Evolutionary conservation across 208 protist genomes (phyloP), one percentile per base, ranked within the genome.

Genomic region (Acanthamoeba polyphaga): DNA sequence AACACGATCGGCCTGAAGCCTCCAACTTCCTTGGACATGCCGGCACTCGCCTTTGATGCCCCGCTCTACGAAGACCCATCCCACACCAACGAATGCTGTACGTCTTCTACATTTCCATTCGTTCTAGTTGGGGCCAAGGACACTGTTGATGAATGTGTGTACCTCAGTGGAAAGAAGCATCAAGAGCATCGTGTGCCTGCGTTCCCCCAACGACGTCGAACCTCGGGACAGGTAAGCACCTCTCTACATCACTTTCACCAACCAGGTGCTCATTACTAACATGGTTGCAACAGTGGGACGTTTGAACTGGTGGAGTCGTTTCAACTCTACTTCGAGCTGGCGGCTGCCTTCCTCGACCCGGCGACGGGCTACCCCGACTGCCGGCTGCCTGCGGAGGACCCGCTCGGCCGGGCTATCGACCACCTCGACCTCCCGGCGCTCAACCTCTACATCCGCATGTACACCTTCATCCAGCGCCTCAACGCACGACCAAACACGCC

Each of bases 401-500:
- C 55, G n/a, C n/a, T 38, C n/a, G 13, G 32, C 17, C 32, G n/a
- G 70, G 34, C 6, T 4, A 13, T 34, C 9, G 13, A 49, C 13
- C 15, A 27, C 38, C 19, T 88, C 53, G 80, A 88, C 49, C 49
- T 88, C 0, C 10, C 9, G 17, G 46, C 49, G 4, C 58, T 88
- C 80, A 88, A 88, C 80, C 15, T 60, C 34, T 88, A 88, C 24
- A 88, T 88, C 27, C 80, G 58, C 27, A 53, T 88, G 49, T 88
- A 88, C 80, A 88, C 80, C 27, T 32, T 60, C 24, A 64, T 88
- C n/a, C 80, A 88, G 53, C 6, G 22, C 46, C 9, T 32, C 53
- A 24, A 29, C 49, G 1, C 43, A 9, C 2, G 3, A 12, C 17
- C 34, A 6, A 29, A 78, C 70, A 12, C 32, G 70, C 32, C 70